These are phyloP conservation scores for Penicillium sp. DNA, from an alignment of 2,329 filamentous ascomycete genomes.

Conservation along the genomic window DNA sequence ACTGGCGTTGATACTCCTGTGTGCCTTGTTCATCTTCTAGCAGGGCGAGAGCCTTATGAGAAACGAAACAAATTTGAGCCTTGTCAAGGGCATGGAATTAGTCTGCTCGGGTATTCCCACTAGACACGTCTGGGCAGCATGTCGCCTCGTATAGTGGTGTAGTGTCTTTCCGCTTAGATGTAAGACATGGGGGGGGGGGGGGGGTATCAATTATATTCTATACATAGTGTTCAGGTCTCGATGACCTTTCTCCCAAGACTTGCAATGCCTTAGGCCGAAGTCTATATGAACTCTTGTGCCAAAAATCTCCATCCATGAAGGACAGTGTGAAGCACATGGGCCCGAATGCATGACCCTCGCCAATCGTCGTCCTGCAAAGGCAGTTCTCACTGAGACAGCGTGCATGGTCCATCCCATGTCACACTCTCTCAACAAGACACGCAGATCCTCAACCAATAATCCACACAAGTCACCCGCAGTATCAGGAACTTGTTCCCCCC, in stretches of 20 bases:
- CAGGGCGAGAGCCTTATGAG: slow-evolving; percentile 9
- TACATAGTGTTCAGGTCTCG: background rate
- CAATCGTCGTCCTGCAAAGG: background rate
- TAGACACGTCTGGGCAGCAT: background rate
- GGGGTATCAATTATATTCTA: slow-evolving; percentile 1
- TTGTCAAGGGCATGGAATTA: background rate
- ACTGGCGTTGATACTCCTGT: slow-evolving; percentile 3
- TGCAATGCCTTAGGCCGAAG: background rate
- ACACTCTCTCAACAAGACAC: too few species aligned
- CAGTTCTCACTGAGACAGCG: too few species aligned
- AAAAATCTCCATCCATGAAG: background rate
- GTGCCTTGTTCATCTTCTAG: slow-evolving; percentile 9
- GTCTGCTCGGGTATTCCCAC: background rate
- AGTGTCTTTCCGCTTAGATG: background rate
- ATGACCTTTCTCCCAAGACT: background rate
- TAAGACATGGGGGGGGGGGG: too few species aligned
- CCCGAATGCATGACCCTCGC: background rate
- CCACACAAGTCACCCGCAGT: background rate
- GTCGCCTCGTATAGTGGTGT: background rate
- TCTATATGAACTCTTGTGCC: background rate
- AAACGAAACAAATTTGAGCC: slow-evolving; percentile 10
- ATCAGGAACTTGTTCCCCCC: background rate
- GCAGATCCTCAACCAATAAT: background rate
- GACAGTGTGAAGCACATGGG: background rate
- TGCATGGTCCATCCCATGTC: too few species aligned